Base-by-base conservation (phyloP, 495 filamentous ascomycete species). In the Bacidia rubella region DNA sequence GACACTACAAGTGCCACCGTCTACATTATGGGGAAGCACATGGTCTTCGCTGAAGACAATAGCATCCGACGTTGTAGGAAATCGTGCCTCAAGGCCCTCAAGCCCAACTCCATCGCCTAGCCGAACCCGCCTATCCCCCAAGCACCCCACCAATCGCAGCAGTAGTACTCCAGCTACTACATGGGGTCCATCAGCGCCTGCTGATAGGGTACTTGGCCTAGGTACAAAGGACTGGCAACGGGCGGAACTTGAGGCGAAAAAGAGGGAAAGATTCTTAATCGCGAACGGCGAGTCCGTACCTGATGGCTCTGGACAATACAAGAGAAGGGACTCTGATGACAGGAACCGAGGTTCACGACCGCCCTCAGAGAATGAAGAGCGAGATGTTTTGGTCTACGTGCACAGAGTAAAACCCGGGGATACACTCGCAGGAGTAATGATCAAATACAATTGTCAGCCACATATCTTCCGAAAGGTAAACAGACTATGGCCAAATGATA, bases 401-500 rank as follows among this genome's bases (percentile, higher is more conserved):
- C 92, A 98, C 66, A 82, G 81, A 53, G 90, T 98, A 2, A 78
- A 79, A 53, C 73, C 81, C 3, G 74, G 74, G 26, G 93, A 97
- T 62, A 95, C 86, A 11, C 79, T 95, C 53, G 87, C 87, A 1
- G 90, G 92, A 2, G 82, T 98, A 19, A 84, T 86, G 23, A 86
- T 98, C 41, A 84, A 80, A 55, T 98, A 92, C 66, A 84, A 84
- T 56, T 95, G 88, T 60, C 78, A 82, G 54, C 74, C 85, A 43
- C 80, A 84, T 24, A 72, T 85, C 0, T 85, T 98, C 53, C 70
- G 84, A 22, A 89, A 87, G 62, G 85, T 87, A 23, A 98, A 98
- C 62, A 79, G 90, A 17, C 77, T 98, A 58, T 97, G 92, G 92
- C 86, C 87, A 7, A 86, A 86, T 54, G 93, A 96, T 63, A 83